A percentile compares a stretch with the other conserved stretches of the same genome.
Conservation (phyloP, 441 rosid genomes). For the Gossypium davidsonii region DNA sequence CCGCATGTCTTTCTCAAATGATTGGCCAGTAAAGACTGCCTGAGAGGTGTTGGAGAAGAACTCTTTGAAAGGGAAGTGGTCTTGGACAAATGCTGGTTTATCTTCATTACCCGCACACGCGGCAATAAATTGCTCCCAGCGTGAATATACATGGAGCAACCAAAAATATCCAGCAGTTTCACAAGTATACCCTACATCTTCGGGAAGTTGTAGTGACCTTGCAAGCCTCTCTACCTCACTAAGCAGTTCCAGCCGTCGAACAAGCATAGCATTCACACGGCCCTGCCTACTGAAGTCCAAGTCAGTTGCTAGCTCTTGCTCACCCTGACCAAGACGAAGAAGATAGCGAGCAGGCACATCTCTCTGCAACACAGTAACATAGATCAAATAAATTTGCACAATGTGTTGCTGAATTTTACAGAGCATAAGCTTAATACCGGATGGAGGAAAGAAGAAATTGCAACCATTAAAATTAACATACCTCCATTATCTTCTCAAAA, state of each 20-base stretch:
- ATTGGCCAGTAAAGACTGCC: slow-evolving; percentile 71
- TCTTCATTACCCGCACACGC: slow-evolving; percentile 79
- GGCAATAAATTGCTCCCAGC: slow-evolving; percentile 94
- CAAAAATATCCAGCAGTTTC: slow-evolving; percentile 99
- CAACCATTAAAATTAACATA: slow-evolving; percentile 19
- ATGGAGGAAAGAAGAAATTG: neutral
- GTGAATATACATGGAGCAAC: slow-evolving; percentile 94
- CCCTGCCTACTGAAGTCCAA: slow-evolving; percentile 99
- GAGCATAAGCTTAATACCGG: neutral
- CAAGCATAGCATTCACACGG: slow-evolving; percentile 98
- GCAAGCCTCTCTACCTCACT: slow-evolving; percentile 96
- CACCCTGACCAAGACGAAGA: slow-evolving; percentile 99
- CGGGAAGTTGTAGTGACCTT: slow-evolving; percentile 90
- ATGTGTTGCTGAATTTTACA: neutral
- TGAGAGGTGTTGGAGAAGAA: slow-evolving; percentile 81
- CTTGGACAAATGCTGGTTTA: slow-evolving; percentile 67
- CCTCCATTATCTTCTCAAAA: slow-evolving; percentile 99
- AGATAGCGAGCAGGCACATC: slow-evolving; percentile 98
- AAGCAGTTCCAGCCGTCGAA: slow-evolving; percentile 86
- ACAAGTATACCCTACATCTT: slow-evolving; percentile 98
- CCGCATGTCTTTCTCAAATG: slow-evolving; percentile 92
- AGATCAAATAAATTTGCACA: slow-evolving; percentile 9
- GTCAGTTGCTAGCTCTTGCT: slow-evolving; percentile 98
- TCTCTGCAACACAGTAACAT: slow-evolving; percentile 50
- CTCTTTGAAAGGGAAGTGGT: slow-evolving; percentile 86